Evolutionary conservation across 352 stramenopile genomes (phyloP), one percentile per base, ranked within the genome.

Genomic region (Globisporangium uncinulatum): DNA sequence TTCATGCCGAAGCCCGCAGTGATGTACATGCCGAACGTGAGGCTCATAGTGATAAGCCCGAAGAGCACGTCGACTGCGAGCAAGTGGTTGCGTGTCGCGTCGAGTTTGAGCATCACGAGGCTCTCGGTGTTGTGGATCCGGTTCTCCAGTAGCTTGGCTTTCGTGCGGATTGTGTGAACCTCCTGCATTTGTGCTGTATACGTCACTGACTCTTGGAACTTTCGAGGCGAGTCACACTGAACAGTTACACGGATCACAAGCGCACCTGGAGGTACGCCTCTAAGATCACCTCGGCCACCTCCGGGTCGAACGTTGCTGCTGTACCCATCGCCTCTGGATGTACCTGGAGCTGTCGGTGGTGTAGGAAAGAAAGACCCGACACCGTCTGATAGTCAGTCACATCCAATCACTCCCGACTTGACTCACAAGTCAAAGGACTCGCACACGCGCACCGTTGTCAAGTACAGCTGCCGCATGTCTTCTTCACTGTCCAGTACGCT

Each of bases 121-220:
- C 74, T 87, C 55, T 91, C 80, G 0, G 80, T 91, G 57, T 81
- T 87, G 14, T 73, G 66, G 58, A 91, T 91, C 21, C 80, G 80
- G 44, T 86, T 73, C 49, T 89, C 74, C 51, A 91, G 66, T 31
- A 91, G 50, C 1, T 71, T 65, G 31, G 75, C 78, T 57, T 89
- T 87, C 41, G 81, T 87, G 31, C 79, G 74, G 31, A 75, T 87
- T 4, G 79, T 76, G 61, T 83, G 73, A 48, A 87, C 86, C 48
- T 89, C 75, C 53, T 86, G 69, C 84, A 14, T n/a, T 13, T 11
- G 19, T 9, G 19, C 8, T 10, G 20, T 14, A 45, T 45, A 29
- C 17, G 41, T 46, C 17, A 46, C 6, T 6, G 14, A 7, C 20
- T 4, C 43, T 83, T 62, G 1, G 85, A 59, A 51, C 76, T 87